Base-by-base conservation (phyloP, 2,329 filamentous ascomycete species). In the Colletotrichum gigasporum region DNA sequence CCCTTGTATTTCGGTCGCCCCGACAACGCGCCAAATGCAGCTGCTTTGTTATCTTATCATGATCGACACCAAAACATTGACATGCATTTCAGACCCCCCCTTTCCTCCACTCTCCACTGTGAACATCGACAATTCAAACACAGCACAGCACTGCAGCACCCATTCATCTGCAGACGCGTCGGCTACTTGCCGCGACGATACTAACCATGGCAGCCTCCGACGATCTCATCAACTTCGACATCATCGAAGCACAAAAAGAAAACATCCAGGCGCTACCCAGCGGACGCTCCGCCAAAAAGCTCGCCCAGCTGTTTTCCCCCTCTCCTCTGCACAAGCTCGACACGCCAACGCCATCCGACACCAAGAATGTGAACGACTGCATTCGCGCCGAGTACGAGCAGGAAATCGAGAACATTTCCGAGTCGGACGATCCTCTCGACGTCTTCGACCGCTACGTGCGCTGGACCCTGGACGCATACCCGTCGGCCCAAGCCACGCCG, bases 171-270 rank as follows among this genome's bases (percentile, higher is more conserved):
- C 52, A 62, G 68, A 70, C 53, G 34, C 47, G 60, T 55, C 20
- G 16, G 63, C 57, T 11, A 54, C n/a, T 34, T 53, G 63, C 52
- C 57, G 60, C 60, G 39, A 63, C 37, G 39, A 44, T 45, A 74
- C 63, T 56, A 68, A 78, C 72, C 71, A 88, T 88, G 80, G 80
- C 81, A 68, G 70, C 71, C 35, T 77, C 80, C 66, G 78, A 79
- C 65, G 86, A 90, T 69, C 77, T 88, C 37, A 87, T 90, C 74
- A 81, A 89, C 80, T 98, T 99, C 81, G 92, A 97, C 72, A 87
- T 97, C 68, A 97, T 99, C 79, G 96, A 99, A 80, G 88, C 87
- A 47, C 94, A 97, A 72, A 99, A 99, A 80, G 96, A 99, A 81
- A 99, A 99, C 79, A 97, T 99, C 60, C 94, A 97, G 78, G 90